These are phyloP conservation scores for Papiliotrema terrestris DNA, from an alignment of 1,284 basidiomycete genomes.

Conservation along the genomic window DNA sequence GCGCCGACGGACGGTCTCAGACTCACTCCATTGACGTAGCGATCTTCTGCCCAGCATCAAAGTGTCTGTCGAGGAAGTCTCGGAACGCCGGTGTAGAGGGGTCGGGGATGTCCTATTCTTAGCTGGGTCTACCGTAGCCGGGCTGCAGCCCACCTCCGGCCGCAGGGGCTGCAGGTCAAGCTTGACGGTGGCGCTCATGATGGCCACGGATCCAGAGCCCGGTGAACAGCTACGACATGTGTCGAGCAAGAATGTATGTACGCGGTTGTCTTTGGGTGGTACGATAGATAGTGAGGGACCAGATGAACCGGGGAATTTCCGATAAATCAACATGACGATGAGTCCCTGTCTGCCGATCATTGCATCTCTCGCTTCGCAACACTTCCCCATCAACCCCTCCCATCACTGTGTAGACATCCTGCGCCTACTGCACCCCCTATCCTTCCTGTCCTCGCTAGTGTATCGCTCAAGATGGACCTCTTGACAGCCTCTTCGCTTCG, in stretches of 20 bases:
- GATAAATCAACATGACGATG: too few species aligned
- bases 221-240: neutral
- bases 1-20: neutral
- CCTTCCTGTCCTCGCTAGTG: too few species aligned
- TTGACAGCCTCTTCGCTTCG: neutral
- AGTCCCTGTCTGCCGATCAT: too few species aligned
- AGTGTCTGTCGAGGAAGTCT: constrained; percentile 30
- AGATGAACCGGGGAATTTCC: too few species aligned
- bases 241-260: too few species aligned
- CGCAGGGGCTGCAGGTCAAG: constrained; percentile 17
- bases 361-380: too few species aligned
- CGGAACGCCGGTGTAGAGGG: constrained; percentile 21
- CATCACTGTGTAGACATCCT: too few species aligned
- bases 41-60: constrained; percentile 24
- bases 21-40: constrained; percentile 32
- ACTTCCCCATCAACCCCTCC: too few species aligned
- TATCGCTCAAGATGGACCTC: neutral
- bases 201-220: neutral
- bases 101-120: constrained; percentile 32
- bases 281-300: too few species aligned
- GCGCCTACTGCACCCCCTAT: too few species aligned
- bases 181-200: constrained; percentile 1
- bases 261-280: too few species aligned
- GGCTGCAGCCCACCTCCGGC: constrained; percentile 4
- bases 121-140: neutral